Base-by-base conservation (phyloP, 169 alveolate species). In the Eimeria falciformis region DNA sequence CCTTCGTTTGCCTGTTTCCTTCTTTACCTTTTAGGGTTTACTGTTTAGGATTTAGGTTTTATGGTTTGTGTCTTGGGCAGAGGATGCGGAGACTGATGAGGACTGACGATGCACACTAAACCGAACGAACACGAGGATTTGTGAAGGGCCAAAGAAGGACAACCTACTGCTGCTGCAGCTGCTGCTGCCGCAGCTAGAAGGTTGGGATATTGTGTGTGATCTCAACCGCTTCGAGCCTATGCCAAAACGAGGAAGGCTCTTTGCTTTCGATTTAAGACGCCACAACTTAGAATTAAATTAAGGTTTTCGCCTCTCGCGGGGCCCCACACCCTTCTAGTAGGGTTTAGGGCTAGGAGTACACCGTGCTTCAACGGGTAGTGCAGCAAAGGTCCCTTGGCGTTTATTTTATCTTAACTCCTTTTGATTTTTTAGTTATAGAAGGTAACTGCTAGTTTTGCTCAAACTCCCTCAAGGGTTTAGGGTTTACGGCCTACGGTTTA, bases 321-420 rank as follows among this genome's bases (percentile, higher is more conserved):
- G n/a, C n/a, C n/a, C n/a, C n/a, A n/a, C n/a, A n/a, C n/a, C n/a
- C n/a, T n/a, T n/a, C n/a, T n/a, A n/a, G n/a, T 47, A 47, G 71
- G 71, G 33, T 58, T 29, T 68, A 68, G 79, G 79, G 50, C 6
- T 68, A 25, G 23, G 27, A 25, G 27, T 58, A 14, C 21, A 25
- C 29, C 33, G 71, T 6, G 11, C 21, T 7, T 58, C 21, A 14
- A 14, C 92, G 68, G 92, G 68, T 84, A 53, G 92, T 84, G 53
- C 68, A 65, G 92, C 85, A 77, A 85, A 27, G 92, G 68, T 29
- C 85, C 68, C 45, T 85, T 85, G 40, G 92, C 65, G 17, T 71
- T 43, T 53, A 75, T 47, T 2, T 29, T 85, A 27, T 55, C 3
- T 7, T 83, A 85, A 40, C 92, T 84, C 43, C 92, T 66, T 25